Evolutionary conservation across 2,329 filamentous ascomycete genomes (phyloP).

Genomic region (Fusarium proliferatum): DNA sequence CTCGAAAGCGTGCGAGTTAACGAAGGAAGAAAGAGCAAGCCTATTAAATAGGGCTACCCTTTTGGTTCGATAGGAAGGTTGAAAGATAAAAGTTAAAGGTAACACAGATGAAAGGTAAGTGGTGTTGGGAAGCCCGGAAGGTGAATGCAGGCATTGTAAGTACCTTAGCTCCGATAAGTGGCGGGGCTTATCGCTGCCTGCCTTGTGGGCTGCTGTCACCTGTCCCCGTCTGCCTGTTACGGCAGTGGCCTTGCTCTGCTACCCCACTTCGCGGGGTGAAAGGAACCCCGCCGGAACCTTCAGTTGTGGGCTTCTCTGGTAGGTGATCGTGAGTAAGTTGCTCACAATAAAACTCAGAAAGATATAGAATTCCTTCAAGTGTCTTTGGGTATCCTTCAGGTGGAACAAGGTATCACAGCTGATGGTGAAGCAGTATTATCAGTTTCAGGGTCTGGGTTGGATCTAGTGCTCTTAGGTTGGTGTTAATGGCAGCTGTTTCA

Average conservation of each 20-base stretch:
- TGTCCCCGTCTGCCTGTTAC: slow-evolving; percentile 46
- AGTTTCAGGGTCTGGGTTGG: slow-evolving; percentile 19
- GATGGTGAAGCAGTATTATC: not conserved
- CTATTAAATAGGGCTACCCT: not conserved
- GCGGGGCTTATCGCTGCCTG: slow-evolving; percentile 46
- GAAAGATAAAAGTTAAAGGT: slow-evolving; percentile 19
- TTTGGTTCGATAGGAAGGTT: slow-evolving; percentile 1
- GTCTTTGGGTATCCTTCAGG: too few species aligned
- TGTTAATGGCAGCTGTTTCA: not conserved
- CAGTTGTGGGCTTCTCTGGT: not conserved
- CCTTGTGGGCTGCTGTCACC: slow-evolving; percentile 26
- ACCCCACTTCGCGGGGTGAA: slow-evolving; percentile 46
- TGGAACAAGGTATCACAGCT: not conserved
- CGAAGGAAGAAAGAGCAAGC: not conserved
- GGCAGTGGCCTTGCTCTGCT: slow-evolving; percentile 42
- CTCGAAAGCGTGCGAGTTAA: not conserved
- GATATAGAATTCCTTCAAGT: not conserved
- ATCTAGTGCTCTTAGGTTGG: not conserved
- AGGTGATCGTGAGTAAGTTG: not conserved
- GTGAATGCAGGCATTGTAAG: slow-evolving; percentile 31
- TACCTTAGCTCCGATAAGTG: slow-evolving; percentile 40
- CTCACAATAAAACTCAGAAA: not conserved
- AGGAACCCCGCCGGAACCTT: not conserved
- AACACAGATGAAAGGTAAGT: slow-evolving; percentile 28
- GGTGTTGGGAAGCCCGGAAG: slow-evolving; percentile 41